phyloP scores from a whole-genome alignment of 306 rosid genomes.

The Morella rubra region DNA sequence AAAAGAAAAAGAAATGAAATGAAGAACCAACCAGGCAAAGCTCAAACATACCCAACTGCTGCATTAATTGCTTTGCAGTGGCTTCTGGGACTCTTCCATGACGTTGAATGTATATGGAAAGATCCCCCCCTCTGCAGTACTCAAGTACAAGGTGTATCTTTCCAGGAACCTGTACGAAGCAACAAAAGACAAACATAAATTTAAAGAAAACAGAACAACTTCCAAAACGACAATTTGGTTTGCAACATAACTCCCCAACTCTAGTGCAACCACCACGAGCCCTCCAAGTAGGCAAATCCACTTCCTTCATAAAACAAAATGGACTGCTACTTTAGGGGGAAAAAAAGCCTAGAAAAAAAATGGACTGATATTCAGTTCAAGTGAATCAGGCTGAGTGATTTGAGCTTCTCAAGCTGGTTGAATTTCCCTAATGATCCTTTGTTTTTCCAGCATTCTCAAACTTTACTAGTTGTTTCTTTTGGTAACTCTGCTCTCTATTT shows the following conservation, averaged over 20 bases:
- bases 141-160: conserved; percentile 95
- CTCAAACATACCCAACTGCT: conserved; percentile 73
- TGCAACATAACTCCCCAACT: background rate
- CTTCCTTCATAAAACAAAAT: background rate
- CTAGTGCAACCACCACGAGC: background rate
- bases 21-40: conserved; percentile 16
- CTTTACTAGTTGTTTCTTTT: background rate
- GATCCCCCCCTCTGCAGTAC: conserved; percentile 97
- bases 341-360: background rate
- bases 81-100: conserved; percentile 84
- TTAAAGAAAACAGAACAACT: too few species aligned
- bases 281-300: background rate
- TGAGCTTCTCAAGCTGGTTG: conserved; percentile 2
- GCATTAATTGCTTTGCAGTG: conserved; percentile 89
- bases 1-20: background rate
- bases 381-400: background rate
- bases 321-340: too few species aligned
- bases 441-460: background rate
- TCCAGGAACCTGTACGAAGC: conserved; percentile 73
- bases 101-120: conserved; percentile 77
- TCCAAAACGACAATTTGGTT: too few species aligned
- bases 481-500: conserved; percentile 15
- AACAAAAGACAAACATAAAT: background rate
- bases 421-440: background rate
- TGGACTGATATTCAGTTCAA: background rate